Conservation (phyloP, 257 asterid species). For the Paraleonurus japonicus region DNA sequence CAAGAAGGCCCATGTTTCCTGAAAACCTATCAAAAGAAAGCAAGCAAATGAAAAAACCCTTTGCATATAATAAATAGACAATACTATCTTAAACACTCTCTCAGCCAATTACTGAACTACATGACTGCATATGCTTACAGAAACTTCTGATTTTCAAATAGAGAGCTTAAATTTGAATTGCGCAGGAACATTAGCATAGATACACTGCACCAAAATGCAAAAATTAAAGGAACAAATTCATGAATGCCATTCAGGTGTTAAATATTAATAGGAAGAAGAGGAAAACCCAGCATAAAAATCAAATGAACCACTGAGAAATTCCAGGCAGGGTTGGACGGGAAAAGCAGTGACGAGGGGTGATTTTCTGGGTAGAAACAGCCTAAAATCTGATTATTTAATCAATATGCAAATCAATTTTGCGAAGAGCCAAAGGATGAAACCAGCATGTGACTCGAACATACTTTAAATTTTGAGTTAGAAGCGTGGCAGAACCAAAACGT, state of each 20-base stretch:
- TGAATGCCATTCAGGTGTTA: not conserved
- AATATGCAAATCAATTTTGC: too few species aligned
- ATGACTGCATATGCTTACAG: constrained; percentile 10
- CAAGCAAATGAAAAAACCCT: constrained; percentile 12
- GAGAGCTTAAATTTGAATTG: not conserved
- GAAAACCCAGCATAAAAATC: not conserved
- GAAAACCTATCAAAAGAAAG: constrained; percentile 52
- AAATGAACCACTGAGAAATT: too few species aligned
- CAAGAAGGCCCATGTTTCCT: constrained; percentile 86
- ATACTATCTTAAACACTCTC: not conserved
- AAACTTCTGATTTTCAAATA: not conserved
- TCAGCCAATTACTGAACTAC: not conserved
- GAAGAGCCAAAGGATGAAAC: too few species aligned
- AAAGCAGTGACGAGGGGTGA: too few species aligned
- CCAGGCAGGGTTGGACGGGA: too few species aligned
- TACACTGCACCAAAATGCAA: not conserved
- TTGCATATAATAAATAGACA: constrained; percentile 9
- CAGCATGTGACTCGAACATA: not conserved
- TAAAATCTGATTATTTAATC: too few species aligned
- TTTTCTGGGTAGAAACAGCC: too few species aligned
- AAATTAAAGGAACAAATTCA: not conserved
- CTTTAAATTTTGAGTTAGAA: not conserved
- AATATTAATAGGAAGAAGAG: constrained; percentile 1
- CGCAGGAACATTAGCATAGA: not conserved
- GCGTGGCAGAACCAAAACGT: not conserved